Evolutionary conservation across 371 early-diverging fungal species (phyloP).

Genomic region (Fennellomyces sp.): DNA sequence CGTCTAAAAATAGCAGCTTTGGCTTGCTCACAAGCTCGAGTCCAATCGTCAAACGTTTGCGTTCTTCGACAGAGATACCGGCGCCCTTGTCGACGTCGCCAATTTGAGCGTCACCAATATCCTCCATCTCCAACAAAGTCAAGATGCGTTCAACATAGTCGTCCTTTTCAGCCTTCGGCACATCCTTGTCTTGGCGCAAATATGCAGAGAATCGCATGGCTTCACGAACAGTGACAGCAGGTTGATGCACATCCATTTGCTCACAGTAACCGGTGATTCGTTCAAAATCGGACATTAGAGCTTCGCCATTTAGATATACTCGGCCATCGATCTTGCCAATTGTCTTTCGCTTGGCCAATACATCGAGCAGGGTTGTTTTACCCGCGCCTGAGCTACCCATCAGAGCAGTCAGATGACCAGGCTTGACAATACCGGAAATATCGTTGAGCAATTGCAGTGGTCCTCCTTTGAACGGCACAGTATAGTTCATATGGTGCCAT

Average conservation of each 20-base stretch:
- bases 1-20: constrained; percentile 81
- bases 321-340: constrained; percentile 71
- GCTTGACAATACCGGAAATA: constrained; percentile 56
- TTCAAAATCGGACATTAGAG: constrained; percentile 52
- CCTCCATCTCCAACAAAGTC: constrained; percentile 56
- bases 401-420: constrained; percentile 74
- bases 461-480: constrained; percentile 51
- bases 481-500: constrained; percentile 53
- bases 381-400: constrained; percentile 86
- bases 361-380: constrained; percentile 83
- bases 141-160: constrained; percentile 67
- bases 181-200: constrained; percentile 59
- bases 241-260: constrained; percentile 77
- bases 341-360: constrained; percentile 74
- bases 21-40: constrained; percentile 74
- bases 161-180: constrained; percentile 53
- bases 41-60: constrained; percentile 66
- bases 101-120: constrained; percentile 55
- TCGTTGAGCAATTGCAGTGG: constrained; percentile 49
- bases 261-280: constrained; percentile 76
- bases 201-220: constrained; percentile 67
- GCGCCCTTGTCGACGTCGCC: constrained; percentile 44
- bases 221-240: constrained; percentile 62
- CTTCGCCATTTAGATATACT: constrained; percentile 58
- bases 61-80: constrained; percentile 65